Base-by-base conservation (phyloP, 2,329 filamentous ascomycete genomes). In the Pseudocercospora macadamiae region DNA sequence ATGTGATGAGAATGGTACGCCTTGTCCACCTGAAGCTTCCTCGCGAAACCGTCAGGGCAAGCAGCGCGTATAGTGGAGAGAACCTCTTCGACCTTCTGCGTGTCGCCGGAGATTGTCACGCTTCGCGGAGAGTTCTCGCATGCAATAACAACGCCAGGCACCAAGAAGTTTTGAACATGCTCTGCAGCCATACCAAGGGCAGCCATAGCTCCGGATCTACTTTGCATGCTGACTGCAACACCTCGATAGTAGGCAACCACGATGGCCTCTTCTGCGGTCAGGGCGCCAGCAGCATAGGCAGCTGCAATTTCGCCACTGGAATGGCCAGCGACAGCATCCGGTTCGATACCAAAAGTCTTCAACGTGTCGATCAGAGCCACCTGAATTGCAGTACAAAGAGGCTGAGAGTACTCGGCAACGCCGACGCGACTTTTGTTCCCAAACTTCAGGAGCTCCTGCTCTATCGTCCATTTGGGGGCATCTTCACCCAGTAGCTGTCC, bases 1-100 rank as follows among this genome's bases (percentile, higher is more conserved):
- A 70, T 66, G 34, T 80, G 78, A 44, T 74, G 72, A 0, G 76
- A 79, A 56, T 81, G 79, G 47, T 80, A 81, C 0, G 79, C 79
- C 9, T 66, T 73, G 26, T 77, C 73, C 3, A 81, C 76, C 21
- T 73, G 69, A 2, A 82, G 72, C 14, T 67, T 53, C 1, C 76
- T 69, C 12, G 67, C 69, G 58, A 82, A 80, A 3, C 70, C 69
- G 3, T 72, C 67, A 26, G 74, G n/a, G 23, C 48, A 64, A 0
- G 74, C 66, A 0, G 80, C 56, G 0, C 68, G 9, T 18, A 49
- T 18, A 14, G 4, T 19, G 7, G 19, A 3, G 21, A 49, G 12
- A 1, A 53, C n/a, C 19, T 53, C 37, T 6, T 26, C 19, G 6
- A 57, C n/a, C n/a, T 16, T 26, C n/a, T 47, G 26, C 4, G 21